phyloP scores from a whole-genome alignment of 495 filamentous ascomycete species.

The Hypoxylon subgilvum region DNA sequence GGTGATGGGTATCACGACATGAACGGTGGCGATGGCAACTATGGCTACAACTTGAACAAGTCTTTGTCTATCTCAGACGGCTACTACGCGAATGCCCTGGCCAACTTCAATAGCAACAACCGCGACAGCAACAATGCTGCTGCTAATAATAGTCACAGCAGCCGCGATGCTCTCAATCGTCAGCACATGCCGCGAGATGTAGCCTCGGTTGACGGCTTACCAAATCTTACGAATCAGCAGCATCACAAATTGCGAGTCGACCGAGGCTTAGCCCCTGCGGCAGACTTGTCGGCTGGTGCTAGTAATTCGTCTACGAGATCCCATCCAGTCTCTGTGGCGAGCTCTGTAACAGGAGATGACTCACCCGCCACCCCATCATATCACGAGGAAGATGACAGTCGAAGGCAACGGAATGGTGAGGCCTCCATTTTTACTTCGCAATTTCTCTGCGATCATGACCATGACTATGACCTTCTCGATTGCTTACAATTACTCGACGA shows the following conservation, averaged over 20 bases:
- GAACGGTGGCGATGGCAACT: conserved; percentile 44
- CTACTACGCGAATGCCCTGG: conserved; percentile 41
- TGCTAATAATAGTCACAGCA: conserved; percentile 34
- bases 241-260: conserved; percentile 45
- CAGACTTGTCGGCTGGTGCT: conserved; percentile 45
- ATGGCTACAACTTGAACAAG: conserved; percentile 50
- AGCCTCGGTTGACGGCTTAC: conserved; percentile 26
- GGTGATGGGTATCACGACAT: conserved; percentile 49
- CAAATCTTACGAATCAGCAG: conserved; percentile 39
- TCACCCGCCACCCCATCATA: conserved; percentile 61
- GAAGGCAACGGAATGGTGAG: conserved; percentile 57
- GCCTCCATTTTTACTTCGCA: conserved; percentile 39
- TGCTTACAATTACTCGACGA: conserved; percentile 51
- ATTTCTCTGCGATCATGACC: conserved; percentile 60
- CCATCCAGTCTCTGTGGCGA: conserved; percentile 56
- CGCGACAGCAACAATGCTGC: conserved; percentile 13
- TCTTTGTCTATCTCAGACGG: conserved; percentile 38
- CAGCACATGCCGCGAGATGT: conserved; percentile 34
- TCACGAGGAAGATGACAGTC: conserved; percentile 54
- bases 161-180: conserved; percentile 26
- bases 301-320: conserved; percentile 40
- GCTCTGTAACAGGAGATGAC: conserved; percentile 56
- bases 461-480: conserved; percentile 58
- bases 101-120: conserved; percentile 19
- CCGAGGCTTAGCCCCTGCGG: conserved; percentile 45